Evolutionary conservation across 2,329 filamentous ascomycete genomes (phyloP), one percentile per base, ranked within the genome.

Genomic region (Pestalotiopsis sp.): DNA sequence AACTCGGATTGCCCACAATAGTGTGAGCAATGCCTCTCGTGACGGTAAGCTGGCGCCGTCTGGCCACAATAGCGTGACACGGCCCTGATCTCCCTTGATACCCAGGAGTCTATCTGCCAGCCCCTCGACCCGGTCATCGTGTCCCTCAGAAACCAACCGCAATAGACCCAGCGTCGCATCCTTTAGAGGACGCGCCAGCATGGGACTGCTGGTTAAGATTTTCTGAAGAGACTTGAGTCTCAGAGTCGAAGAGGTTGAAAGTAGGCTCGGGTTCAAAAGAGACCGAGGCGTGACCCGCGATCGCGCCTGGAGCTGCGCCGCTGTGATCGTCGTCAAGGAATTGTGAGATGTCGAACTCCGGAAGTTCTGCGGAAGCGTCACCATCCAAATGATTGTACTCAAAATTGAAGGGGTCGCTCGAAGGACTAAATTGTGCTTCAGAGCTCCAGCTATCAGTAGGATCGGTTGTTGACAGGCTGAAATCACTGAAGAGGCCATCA

Each of bases 391-490:
- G 83, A 91, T 90, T 84, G 86, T 88, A 85, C 83, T 89, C 87
- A 90, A 86, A 82, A 89, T 84, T 81, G 85, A 86, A 83, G 82
- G 87, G 84, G 84, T 89, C 83, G 91, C 90, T 85, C 83, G 90
- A 87, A 93, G 91, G 86, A 87, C 90, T 85, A 88, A 93, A 86
- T 86, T 88, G 87, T 86, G 88, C 88, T 87, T 93, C 90, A 91
- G 91, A 83, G 90, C 92, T 84, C 86, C 88, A 88, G 90, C 87
- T 83, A 93, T 93, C 88, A 90, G 89, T 79, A 81, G 90, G 86
- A 93, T 82, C 82, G 92, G 86, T 78, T 87, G 86, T 83, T 89
- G 89, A 87, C 86, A 88, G 69, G 85, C 86, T 80, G 89, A 92
- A 88, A 90, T 88, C 83, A 84, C 88, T 83, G 89, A 91, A 86